Percentiles rank a stretch among this genome's conserved stretches.
Conservation (phyloP, 768 basidiomycete genomes). For the Trametes cingulata region DNA sequence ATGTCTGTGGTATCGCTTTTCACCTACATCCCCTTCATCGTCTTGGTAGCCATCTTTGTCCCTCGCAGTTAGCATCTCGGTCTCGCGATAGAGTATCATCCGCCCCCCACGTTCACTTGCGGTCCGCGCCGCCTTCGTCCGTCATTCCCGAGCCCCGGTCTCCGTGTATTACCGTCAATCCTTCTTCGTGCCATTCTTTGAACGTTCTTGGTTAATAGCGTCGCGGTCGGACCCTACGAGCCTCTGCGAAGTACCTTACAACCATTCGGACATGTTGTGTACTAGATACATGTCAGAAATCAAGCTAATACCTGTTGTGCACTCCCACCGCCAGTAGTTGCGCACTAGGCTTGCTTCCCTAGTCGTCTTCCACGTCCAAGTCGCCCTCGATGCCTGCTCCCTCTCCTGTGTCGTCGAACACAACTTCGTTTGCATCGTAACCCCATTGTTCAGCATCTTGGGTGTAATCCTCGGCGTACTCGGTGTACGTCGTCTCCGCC, state of each 20-base stretch:
- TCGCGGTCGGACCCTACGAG: slow-evolving; percentile 15
- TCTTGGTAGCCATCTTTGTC: slow-evolving; percentile 67
- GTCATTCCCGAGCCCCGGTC: slow-evolving; percentile 1
- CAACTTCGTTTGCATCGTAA: slow-evolving; percentile 49
- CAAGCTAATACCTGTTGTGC: slow-evolving; percentile 21
- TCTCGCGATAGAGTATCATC: slow-evolving; percentile 9
- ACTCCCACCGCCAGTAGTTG: too few species aligned
- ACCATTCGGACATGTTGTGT: slow-evolving; percentile 19
- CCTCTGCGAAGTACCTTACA: slow-evolving; percentile 11
- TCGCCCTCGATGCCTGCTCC: slow-evolving; percentile 71
- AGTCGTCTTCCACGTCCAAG: slow-evolving; percentile 68
- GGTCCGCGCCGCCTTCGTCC: not conserved
- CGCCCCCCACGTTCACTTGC: slow-evolving; percentile 1
- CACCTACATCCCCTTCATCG: slow-evolving; percentile 79
- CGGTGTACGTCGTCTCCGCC: slow-evolving; percentile 9
- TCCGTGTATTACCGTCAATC: slow-evolving; percentile 14
- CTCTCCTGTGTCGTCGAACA: slow-evolving; percentile 67
- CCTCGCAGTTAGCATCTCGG: slow-evolving; percentile 21
- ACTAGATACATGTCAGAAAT: slow-evolving; percentile 18
- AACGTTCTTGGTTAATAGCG: slow-evolving; percentile 8
- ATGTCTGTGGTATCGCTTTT: slow-evolving; percentile 67
- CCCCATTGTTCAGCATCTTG: slow-evolving; percentile 37
- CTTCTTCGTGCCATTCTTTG: slow-evolving; percentile 18
- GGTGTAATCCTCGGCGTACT: slow-evolving; percentile 22
- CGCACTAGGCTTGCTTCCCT: too few species aligned